phyloP scores from a whole-genome alignment of 1,139 yeast genomes.

The Sugiyamaella pinicola region DNA sequence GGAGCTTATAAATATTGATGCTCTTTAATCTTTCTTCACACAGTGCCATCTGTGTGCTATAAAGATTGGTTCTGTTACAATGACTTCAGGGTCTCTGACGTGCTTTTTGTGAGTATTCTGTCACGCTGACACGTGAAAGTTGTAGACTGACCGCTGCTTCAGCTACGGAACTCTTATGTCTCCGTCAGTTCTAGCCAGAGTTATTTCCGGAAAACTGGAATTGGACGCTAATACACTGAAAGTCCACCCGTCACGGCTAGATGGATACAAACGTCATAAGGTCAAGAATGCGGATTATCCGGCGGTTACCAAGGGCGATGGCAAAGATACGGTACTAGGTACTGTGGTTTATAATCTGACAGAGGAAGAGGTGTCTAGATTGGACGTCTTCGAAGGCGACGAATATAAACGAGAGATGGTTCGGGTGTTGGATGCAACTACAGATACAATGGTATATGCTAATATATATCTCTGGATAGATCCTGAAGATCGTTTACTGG shows the following conservation, averaged over 20 bases:
- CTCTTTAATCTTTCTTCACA: not conserved
- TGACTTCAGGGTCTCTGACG: constrained; percentile 15
- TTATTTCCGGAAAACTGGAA: constrained; percentile 31
- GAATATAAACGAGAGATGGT: constrained; percentile 37
- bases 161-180: constrained; percentile 45
- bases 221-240: constrained; percentile 25
- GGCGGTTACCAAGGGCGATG: constrained; percentile 30
- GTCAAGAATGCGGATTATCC: constrained; percentile 39
- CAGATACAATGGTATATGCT: constrained; percentile 29
- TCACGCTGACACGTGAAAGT: not conserved
- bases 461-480: constrained; percentile 36
- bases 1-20: not conserved
- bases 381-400: constrained; percentile 42
- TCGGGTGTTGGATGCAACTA: constrained; percentile 28
- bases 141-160: not conserved
- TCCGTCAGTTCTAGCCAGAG: constrained; percentile 39
- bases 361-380: constrained; percentile 29
- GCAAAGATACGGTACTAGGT: constrained; percentile 33
- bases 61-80: not conserved
- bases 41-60: not conserved
- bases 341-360: constrained; percentile 37
- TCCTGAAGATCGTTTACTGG: constrained; percentile 21
- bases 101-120: constrained; percentile 23
- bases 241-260: constrained; percentile 33
- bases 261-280: constrained; percentile 33